phyloP scores from a whole-genome alignment of 176 grass and related monocot species.

The Juncus inflexus region DNA sequence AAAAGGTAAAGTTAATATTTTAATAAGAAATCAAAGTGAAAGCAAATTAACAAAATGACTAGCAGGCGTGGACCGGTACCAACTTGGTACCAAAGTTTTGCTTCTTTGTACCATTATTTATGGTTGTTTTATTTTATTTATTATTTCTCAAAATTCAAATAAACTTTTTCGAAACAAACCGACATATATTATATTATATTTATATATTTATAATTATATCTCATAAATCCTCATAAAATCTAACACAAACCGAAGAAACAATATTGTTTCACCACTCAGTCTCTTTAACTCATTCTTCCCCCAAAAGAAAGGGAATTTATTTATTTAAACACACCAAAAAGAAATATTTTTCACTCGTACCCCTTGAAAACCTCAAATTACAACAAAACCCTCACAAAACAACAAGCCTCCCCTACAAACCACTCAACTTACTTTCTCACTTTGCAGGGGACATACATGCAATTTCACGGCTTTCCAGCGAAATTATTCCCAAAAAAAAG shows the following conservation, averaged over 20 bases:
- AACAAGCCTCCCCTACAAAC: background rate
- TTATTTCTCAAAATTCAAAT: background rate
- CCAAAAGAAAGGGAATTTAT: conserved; percentile 1
- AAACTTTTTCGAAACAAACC: background rate
- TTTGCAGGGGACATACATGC: too few relatives aligned
- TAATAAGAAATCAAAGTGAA: too few relatives aligned
- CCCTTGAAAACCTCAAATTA: background rate
- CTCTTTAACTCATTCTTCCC: conserved; percentile 8
- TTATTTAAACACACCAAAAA: background rate
- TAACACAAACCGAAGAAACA: conserved; percentile 5
- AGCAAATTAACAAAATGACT: too few relatives aligned
- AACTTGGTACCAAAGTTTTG: too few relatives aligned
- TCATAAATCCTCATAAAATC: background rate
- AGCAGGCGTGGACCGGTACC: too few relatives aligned
- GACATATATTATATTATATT: background rate
- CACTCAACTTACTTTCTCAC: background rate
- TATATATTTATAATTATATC: conserved; percentile 4
- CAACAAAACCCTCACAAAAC: background rate
- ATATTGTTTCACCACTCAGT: background rate
- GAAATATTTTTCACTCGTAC: background rate
- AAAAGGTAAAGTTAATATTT: too few relatives aligned
- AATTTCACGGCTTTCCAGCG: too few relatives aligned
- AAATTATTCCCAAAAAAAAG: background rate
- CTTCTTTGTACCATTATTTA: too few relatives aligned
- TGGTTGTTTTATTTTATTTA: too few relatives aligned